Evolutionary conservation across 1,284 basidiomycete genomes (phyloP).

Genomic region (Malassezia brasiliensis): DNA sequence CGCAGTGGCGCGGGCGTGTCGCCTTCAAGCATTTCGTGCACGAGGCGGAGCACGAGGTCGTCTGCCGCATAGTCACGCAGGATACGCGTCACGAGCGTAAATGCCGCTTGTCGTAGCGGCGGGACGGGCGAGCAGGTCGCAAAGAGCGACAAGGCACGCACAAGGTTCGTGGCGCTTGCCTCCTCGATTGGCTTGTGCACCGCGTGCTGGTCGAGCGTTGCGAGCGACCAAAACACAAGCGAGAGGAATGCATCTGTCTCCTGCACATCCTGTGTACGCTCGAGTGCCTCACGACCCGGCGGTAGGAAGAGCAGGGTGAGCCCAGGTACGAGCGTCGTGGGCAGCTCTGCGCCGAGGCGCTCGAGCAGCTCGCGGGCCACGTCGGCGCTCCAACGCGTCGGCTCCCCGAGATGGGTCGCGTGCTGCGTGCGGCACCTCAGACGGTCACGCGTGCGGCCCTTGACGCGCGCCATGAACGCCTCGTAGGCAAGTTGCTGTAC

Average conservation of each 20-base stretch:
- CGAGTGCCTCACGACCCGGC: not conserved
- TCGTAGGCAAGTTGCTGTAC: constrained; percentile 18
- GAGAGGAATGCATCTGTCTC: constrained; percentile 5
- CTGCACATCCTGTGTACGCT: not conserved
- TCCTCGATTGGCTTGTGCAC: not conserved
- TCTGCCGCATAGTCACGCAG: constrained; percentile 6
- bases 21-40: constrained; percentile 8
- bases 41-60: not conserved
- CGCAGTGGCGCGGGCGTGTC: constrained; percentile 6
- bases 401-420: not conserved
- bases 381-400: constrained; percentile 6
- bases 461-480: constrained; percentile 10
- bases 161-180: not conserved
- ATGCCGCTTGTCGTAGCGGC: constrained; percentile 1
- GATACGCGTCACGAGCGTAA: not conserved
- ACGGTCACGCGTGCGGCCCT: constrained; percentile 10
- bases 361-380: constrained; percentile 10
- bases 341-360: not conserved
- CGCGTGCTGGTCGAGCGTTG: not conserved
- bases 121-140: not conserved
- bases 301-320: constrained; percentile 1
- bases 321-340: not conserved
- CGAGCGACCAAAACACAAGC: constrained; percentile 3
- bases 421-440: constrained; percentile 6
- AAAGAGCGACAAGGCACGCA: constrained; percentile 6